These are phyloP conservation scores for Penicillium parvum DNA, from an alignment of 495 filamentous ascomycete genomes.

Conservation along the genomic window DNA sequence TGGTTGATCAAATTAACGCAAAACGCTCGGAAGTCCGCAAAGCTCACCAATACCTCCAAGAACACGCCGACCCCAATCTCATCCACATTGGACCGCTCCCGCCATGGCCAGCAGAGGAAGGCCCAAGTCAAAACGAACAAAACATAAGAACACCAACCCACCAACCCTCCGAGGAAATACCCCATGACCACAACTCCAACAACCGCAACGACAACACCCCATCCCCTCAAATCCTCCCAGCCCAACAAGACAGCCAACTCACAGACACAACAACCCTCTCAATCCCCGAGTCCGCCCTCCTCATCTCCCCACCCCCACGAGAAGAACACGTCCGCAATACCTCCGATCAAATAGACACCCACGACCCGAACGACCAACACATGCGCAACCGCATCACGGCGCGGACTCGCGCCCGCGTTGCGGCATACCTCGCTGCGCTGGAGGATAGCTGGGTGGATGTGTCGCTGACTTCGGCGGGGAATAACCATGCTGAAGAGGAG, in stretches of 20 bases:
- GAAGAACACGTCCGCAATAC: no score
- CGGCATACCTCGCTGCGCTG: constrained; percentile 38
- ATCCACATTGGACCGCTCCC: constrained; percentile 32
- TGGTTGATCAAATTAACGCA: no score
- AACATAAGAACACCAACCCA: neutral
- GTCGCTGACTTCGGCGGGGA: constrained; percentile 42
- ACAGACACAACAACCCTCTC: constrained; percentile 12
- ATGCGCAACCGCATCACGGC: neutral
- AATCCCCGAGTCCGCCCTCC: constrained; percentile 18
- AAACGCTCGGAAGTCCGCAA: constrained; percentile 25
- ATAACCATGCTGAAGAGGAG: constrained; percentile 47
- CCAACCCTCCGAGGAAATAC: neutral
- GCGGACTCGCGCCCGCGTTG: constrained; percentile 5
- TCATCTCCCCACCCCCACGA: constrained; percentile 6
- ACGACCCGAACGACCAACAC: no score
- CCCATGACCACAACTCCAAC: neutral
- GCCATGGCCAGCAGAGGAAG: constrained; percentile 22
- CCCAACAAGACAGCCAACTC: constrained; percentile 13
- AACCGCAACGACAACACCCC: neutral
- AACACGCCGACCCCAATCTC: constrained; percentile 11
- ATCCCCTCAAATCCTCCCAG: neutral
- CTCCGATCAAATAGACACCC: no score
- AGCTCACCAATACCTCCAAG: constrained; percentile 26
- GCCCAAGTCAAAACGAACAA: no score
- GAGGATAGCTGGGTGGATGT: constrained; percentile 42